A percentile compares a stretch with the other conserved stretches of the same genome.
These are phyloP conservation scores for Debaryomycetaceae sp. DNA, from an alignment of 1,139 yeast species.

Conservation along the genomic window DNA sequence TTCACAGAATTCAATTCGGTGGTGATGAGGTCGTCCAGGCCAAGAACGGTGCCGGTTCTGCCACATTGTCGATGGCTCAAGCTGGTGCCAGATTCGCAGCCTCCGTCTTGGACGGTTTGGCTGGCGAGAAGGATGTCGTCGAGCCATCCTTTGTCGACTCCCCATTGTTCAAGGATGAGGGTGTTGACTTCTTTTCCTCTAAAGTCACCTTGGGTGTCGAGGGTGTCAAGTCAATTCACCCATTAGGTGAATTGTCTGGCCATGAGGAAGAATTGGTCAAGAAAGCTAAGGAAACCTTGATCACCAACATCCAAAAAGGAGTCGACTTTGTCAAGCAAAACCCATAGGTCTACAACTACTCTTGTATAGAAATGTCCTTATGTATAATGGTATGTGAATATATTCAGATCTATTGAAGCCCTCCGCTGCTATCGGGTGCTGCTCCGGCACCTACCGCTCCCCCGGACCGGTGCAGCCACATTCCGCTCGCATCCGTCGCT, in stretches of 20 bases:
- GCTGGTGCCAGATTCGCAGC: conserved; percentile 83
- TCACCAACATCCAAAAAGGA: conserved; percentile 58
- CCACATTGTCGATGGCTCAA: conserved; percentile 95
- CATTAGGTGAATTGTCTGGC: conserved; percentile 49
- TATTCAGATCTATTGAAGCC: background rate
- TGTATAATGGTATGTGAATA: conserved; percentile 1
- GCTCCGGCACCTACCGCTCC: background rate
- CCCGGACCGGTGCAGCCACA: no score
- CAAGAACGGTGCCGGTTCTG: conserved; percentile 92
- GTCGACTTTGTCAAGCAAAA: conserved; percentile 51
- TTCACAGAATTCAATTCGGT: conserved; percentile 91
- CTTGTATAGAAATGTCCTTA: conserved; percentile 1
- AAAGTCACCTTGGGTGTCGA: conserved; percentile 57
- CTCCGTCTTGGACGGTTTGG: conserved; percentile 54
- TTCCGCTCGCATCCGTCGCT: background rate
- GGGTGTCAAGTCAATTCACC: conserved; percentile 58
- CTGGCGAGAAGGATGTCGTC: conserved; percentile 46
- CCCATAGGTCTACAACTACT: conserved; percentile 28
- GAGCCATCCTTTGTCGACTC: conserved; percentile 53
- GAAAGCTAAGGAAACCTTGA: conserved; percentile 54
- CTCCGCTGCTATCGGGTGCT: background rate
- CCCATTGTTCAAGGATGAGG: conserved; percentile 46
- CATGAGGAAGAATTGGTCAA: conserved; percentile 58
- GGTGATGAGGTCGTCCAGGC: conserved; percentile 98
- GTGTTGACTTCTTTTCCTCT: conserved; percentile 59